Base-by-base conservation (phyloP, 73 alveolate species). In the Effrenium voratum region DNA sequence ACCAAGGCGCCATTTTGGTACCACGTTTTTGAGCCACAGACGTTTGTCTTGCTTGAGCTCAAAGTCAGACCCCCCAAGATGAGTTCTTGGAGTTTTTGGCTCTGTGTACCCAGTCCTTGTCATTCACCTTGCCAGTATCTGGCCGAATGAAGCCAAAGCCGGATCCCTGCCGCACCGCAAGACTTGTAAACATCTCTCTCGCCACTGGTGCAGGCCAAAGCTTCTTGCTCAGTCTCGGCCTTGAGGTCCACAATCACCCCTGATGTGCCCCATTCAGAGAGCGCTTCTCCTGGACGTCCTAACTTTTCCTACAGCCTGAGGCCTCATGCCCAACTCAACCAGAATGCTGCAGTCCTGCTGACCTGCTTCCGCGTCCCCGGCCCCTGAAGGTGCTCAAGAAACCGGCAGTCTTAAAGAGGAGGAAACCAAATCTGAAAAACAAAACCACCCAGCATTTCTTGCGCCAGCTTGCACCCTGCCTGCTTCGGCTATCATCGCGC, bases 91-190 rank as follows among this genome's bases (percentile, higher is more conserved):
- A n/a, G n/a, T n/a, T n/a, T n/a, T n/a, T n/a, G n/a, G n/a, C n/a
- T n/a, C n/a, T n/a, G n/a, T n/a, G n/a, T n/a, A n/a, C n/a, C 26
- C 8, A 13, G 84, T 87, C 95, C 95, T 87, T 87, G 83, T 87
- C 95, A 44, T 87, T 87, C 49, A 87, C 95, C 95, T 87, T 87
- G 43, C 95, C 95, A 30, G 95, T 43, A 47, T 87, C 95, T 60
- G 95, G 95, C n/a, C 95, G 95, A 12, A 87, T 87, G 49, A 87
- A 87, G 84, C 95, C 95, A 87, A 87, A 87, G 83, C 95, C 95
- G 36, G 95, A 87, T 60, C 95, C 95, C 95, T 87, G 95, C 2
- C n/a, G n/a, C n/a, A n/a, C n/a, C n/a, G n/a, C n/a, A n/a, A n/a
- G n/a, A n/a, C n/a, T n/a, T n/a, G n/a, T n/a, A n/a, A n/a, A n/a